Base-by-base conservation (phyloP, 139 green algal genomes). In the Coelastrella sp. region DNA sequence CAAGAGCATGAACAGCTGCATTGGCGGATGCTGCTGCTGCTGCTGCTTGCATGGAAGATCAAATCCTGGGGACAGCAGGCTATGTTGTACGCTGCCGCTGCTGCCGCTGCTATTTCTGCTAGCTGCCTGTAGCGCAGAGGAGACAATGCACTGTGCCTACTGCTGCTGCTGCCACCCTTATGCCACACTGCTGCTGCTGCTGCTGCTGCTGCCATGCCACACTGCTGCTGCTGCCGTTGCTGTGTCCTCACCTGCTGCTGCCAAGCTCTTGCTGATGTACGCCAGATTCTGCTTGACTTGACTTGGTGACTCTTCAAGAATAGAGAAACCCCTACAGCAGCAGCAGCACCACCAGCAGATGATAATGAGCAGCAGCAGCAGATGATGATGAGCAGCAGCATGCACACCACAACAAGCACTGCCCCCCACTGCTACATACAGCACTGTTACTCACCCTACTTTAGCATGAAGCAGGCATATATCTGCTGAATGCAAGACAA, bases 331-430 rank as follows among this genome's bases (percentile, higher is more conserved):
- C 30, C 71, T 74, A 17, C 5, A 41, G 63, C 63, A 51, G 66
- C 35, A 53, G 66, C 66, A 50, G 66, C 35, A 32, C 17, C 35
- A 32, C 35, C 66, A 53, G 66, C 66, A 32, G 66, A 34, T n/a
- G n/a, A n/a, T n/a, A n/a, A n/a, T n/a, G n/a, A 27, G 66, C 66
- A 74, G 66, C 66, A 74, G 66, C 35, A 71, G 34, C 34, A 50
- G 34, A 9, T 30, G n/a, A n/a, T n/a, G n/a, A n/a, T n/a, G n/a
- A n/a, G n/a, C n/a, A n/a, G n/a, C n/a, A n/a, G n/a, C n/a, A n/a
- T n/a, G n/a, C n/a, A n/a, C n/a, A n/a, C n/a, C n/a, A n/a, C n/a
- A n/a, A n/a, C n/a, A n/a, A n/a, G n/a, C n/a, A n/a, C n/a, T n/a
- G n/a, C n/a, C n/a, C n/a, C n/a, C n/a, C n/a, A n/a, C n/a, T n/a